Conservation (phyloP, 164 flowering plant genomes). For the Stephania japonica region DNA sequence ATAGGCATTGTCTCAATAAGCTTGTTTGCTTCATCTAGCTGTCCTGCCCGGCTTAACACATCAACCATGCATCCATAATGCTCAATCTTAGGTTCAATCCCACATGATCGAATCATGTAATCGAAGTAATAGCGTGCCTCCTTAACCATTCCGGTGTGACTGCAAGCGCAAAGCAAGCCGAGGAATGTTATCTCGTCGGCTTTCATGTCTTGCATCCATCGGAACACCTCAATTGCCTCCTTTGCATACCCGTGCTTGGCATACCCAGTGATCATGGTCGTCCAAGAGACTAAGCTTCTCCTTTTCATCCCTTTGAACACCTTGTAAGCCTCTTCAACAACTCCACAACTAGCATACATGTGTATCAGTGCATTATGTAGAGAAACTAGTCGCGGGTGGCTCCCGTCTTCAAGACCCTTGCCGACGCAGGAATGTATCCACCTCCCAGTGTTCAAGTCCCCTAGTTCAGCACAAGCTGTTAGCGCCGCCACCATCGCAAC, state of each 20-base stretch:
- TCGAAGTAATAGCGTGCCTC: slow-evolving; percentile 37
- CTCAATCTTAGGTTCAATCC: slow-evolving; percentile 37
- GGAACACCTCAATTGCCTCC: slow-evolving; percentile 38
- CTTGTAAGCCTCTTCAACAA: slow-evolving; percentile 30
- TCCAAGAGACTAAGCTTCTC: slow-evolving; percentile 45
- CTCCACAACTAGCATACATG: slow-evolving; percentile 59
- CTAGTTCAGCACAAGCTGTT: slow-evolving; percentile 61
- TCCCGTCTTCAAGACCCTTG: neutral
- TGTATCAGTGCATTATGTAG: slow-evolving; percentile 45
- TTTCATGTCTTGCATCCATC: slow-evolving; percentile 28
- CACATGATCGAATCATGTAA: slow-evolving; percentile 28
- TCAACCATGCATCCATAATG: slow-evolving; percentile 69
- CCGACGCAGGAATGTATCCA: slow-evolving; percentile 43
- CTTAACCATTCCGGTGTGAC: slow-evolving; percentile 44
- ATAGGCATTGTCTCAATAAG: slow-evolving; percentile 45
- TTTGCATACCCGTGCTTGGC: slow-evolving; percentile 46
- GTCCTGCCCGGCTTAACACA: slow-evolving; percentile 51
- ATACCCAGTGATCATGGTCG: slow-evolving; percentile 45
- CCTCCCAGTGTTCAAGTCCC: slow-evolving; percentile 44
- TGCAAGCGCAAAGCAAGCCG: slow-evolving; percentile 53
- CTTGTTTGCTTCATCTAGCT: slow-evolving; percentile 37
- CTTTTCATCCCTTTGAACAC: slow-evolving; percentile 34
- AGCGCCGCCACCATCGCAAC: slow-evolving; percentile 48
- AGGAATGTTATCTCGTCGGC: slow-evolving; percentile 43
- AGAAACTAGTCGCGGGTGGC: slow-evolving; percentile 22